phyloP scores from a whole-genome alignment of 768 basidiomycete genomes.

The Cubamyces lactineus region DNA sequence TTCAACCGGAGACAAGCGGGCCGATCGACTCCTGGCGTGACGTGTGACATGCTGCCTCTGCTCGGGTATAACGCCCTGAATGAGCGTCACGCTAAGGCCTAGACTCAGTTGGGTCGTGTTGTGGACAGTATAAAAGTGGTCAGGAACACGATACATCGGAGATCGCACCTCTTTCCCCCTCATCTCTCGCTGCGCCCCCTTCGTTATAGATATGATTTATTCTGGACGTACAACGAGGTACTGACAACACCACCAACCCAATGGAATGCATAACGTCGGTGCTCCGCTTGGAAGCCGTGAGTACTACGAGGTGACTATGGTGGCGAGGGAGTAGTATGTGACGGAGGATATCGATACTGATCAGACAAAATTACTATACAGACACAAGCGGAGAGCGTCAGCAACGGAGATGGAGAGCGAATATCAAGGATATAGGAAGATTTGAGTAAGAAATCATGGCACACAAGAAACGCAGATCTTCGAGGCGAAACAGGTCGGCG shows the following conservation, averaged over 20 bases:
- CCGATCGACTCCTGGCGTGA: neutral
- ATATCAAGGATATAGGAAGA: neutral
- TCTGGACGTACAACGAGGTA: conserved; percentile 7
- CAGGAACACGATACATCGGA: neutral
- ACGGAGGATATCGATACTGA: conserved; percentile 13
- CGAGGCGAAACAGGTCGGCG: neutral
- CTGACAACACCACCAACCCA: conserved; percentile 18
- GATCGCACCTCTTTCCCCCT: neutral
- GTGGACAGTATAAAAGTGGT: neutral
- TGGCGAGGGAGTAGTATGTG: conserved; percentile 10
- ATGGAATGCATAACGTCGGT: conserved; percentile 9
- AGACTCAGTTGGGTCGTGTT: neutral
- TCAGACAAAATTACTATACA: conserved; percentile 18
- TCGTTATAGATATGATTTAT: conserved; percentile 7
- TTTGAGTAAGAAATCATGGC: neutral
- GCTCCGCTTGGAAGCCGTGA: neutral
- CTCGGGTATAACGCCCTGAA: neutral
- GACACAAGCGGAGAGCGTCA: conserved; percentile 6
- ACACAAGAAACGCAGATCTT: neutral
- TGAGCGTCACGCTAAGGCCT: conserved; percentile 10
- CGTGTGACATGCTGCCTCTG: conserved; percentile 6
- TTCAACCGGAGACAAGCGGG: no score
- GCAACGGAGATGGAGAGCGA: conserved; percentile 7
- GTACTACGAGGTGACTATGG: conserved; percentile 6
- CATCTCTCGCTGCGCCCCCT: neutral